These are phyloP conservation scores for Hypoxylon sp. DNA, from an alignment of 2,329 filamentous ascomycete species.

Conservation along the genomic window DNA sequence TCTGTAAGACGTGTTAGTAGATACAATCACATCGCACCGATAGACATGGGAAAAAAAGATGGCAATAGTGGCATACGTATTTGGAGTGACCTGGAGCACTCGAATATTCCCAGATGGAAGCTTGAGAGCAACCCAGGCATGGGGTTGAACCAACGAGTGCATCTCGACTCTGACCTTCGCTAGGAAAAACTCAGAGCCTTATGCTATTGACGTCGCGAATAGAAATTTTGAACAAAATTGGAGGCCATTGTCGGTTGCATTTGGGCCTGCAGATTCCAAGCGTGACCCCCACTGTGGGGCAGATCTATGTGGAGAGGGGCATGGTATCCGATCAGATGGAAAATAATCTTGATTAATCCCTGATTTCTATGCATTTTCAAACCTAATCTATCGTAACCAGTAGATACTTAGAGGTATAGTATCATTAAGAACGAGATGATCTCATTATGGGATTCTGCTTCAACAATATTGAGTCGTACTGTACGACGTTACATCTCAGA, in stretches of 20 bases:
- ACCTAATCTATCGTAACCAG: too few species aligned
- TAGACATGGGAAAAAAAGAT: neutral
- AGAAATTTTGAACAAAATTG: constrained; percentile 28
- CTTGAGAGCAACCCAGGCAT: constrained; percentile 71
- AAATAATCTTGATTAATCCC: too few species aligned
- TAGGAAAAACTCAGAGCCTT: constrained; percentile 1
- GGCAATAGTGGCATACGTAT: constrained; percentile 64
- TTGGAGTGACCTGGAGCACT: constrained; percentile 69
- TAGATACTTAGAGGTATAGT: too few species aligned
- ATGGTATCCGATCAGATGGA: neutral
- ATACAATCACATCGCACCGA: constrained; percentile 18
- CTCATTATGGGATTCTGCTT: too few species aligned
- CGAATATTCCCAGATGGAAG: constrained; percentile 70
- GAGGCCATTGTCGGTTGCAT: constrained; percentile 18
- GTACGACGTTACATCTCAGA: too few species aligned
- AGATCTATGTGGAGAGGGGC: constrained; percentile 16
- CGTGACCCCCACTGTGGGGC: constrained; percentile 36
- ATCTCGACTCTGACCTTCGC: constrained; percentile 46
- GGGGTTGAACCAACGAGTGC: constrained; percentile 65
- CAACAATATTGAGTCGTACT: too few species aligned
- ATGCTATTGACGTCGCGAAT: constrained; percentile 8
- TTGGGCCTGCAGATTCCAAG: constrained; percentile 24
- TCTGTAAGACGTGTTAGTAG: constrained; percentile 60
- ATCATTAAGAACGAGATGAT: too few species aligned
- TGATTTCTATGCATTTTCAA: too few species aligned